Conservation (phyloP, 2,329 filamentous ascomycete species). For the Lachnellula hyalina region DNA sequence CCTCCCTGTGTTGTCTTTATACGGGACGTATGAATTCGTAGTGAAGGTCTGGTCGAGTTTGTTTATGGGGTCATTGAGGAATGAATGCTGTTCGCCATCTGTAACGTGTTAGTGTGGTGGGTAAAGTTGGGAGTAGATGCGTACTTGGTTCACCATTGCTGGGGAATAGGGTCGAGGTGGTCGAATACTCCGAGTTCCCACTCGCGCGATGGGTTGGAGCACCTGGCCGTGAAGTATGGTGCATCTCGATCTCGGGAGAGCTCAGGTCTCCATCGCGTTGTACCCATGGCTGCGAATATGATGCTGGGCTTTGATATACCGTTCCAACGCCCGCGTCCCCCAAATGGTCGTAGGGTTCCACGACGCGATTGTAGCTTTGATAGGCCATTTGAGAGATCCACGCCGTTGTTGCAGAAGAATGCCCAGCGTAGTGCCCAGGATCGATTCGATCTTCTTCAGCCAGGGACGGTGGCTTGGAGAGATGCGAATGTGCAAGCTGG, state of each 20-base stretch:
- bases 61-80: conserved; percentile 20
- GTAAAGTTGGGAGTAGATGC: background rate
- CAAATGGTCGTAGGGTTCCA: conserved; percentile 13
- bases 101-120: background rate
- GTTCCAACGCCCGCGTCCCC: conserved; percentile 5
- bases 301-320: conserved; percentile 9
- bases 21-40: conserved; percentile 11
- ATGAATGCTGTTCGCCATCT: conserved; percentile 16
- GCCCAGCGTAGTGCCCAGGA: background rate
- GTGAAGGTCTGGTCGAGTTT: conserved; percentile 18
- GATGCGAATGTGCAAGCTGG: background rate
- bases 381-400: background rate
- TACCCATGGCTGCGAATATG: conserved; percentile 11
- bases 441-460: background rate
- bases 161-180: conserved; percentile 10
- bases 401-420: conserved; percentile 2
- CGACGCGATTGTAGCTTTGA: conserved; percentile 11
- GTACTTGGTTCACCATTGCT: background rate
- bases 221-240: background rate
- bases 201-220: conserved; percentile 4
- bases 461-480: background rate
- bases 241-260: conserved; percentile 15
- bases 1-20: conserved; percentile 22
- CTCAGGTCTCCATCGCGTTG: conserved; percentile 15
- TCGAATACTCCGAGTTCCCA: conserved; percentile 9